Percentiles rank a stretch among this genome's conserved stretches.
Conservation (phyloP, 2,329 filamentous ascomycete genomes). For the Teratosphaeria epicoccoides region DNA sequence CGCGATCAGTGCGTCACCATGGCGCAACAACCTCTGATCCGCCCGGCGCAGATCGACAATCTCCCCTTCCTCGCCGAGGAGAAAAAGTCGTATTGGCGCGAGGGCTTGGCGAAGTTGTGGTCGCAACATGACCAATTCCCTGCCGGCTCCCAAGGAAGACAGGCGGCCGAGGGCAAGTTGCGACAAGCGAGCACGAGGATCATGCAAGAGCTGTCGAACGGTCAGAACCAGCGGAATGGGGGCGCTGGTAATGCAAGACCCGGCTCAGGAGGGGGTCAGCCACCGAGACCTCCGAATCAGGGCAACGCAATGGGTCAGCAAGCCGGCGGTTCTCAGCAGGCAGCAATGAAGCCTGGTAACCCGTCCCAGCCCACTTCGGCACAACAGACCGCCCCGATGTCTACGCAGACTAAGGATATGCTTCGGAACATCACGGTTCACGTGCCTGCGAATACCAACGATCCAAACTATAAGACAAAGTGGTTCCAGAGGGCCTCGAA, state of each 20-base stretch:
- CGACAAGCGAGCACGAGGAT: slow-evolving; percentile 35
- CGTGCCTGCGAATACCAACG: background rate
- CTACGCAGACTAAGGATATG: background rate
- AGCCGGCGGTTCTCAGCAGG: background rate
- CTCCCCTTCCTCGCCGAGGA: slow-evolving; percentile 43
- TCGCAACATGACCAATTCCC: slow-evolving; percentile 40
- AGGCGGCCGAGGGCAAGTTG: slow-evolving; percentile 43
- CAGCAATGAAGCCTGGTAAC: background rate
- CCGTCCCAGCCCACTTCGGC: background rate
- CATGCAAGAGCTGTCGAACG: slow-evolving; percentile 27
- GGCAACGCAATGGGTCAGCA: background rate
- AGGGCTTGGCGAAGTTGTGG: slow-evolving; percentile 46
- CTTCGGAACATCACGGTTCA: background rate
- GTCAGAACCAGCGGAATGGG: slow-evolving; percentile 13
- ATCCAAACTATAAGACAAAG: slow-evolving; percentile 2
- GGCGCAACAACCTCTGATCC: slow-evolving; percentile 27
- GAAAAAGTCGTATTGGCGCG: slow-evolving; percentile 46
- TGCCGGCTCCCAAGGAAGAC: slow-evolving; percentile 37
- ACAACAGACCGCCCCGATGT: background rate
- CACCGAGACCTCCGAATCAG: slow-evolving; percentile 5
- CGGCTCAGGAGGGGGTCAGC: slow-evolving; percentile 11
- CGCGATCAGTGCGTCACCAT: background rate
- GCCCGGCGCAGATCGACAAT: slow-evolving; percentile 42
- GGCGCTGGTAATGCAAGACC: slow-evolving; percentile 8
- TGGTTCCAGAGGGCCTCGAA: slow-evolving; percentile 1